Evolutionary conservation across 2,329 filamentous ascomycete genomes (phyloP).

Genomic region (Corinectria fuckeliana): DNA sequence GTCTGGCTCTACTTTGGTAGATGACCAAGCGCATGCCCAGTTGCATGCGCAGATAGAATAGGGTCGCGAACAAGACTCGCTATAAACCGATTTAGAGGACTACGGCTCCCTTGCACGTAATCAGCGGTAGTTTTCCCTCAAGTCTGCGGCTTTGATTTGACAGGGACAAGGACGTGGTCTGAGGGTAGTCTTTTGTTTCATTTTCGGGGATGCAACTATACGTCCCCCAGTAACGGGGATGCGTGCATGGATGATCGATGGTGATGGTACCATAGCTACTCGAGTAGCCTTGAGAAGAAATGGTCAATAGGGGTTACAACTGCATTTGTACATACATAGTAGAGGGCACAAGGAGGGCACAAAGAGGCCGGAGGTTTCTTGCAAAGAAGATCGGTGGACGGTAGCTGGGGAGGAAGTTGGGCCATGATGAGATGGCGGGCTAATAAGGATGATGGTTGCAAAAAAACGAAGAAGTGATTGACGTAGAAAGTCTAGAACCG

Average conservation of each 20-base stretch:
- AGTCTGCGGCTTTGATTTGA: background rate
- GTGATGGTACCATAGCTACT: background rate
- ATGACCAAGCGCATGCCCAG: background rate
- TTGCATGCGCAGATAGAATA: constrained; percentile 4
- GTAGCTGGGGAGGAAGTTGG: background rate
- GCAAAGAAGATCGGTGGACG: background rate
- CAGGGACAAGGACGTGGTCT: background rate
- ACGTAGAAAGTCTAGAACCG: too few relatives aligned
- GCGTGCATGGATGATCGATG: background rate
- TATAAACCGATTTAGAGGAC: background rate
- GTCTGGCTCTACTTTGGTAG: background rate
- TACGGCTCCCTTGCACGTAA: background rate
- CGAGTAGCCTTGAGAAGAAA: background rate
- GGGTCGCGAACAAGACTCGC: background rate
- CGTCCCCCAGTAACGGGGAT: background rate
- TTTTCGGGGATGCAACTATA: constrained; percentile 8
- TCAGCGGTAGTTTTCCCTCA: background rate
- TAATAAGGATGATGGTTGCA: too few relatives aligned
- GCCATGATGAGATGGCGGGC: background rate
- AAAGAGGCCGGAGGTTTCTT: background rate
- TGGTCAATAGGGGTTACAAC: background rate
- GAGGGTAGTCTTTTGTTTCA: constrained; percentile 4
- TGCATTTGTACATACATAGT: too few relatives aligned
- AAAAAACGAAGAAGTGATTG: too few relatives aligned
- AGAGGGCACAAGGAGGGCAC: background rate